Conservation (phyloP, 106 monocot species). For the Platanthera zijinensis region DNA sequence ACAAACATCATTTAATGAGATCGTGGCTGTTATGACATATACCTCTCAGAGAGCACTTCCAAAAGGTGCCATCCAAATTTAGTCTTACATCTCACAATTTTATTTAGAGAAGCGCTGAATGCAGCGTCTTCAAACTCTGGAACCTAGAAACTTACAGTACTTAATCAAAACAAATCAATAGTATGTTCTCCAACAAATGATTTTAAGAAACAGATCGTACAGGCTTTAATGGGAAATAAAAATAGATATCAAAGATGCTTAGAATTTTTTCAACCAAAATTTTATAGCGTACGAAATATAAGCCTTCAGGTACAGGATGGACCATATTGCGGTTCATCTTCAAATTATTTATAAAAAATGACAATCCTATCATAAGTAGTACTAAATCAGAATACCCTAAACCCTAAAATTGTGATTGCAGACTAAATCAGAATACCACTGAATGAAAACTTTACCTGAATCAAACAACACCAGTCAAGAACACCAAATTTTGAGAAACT, state of each 20-base stretch:
- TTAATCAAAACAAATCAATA: not conserved
- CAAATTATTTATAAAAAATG: too few species aligned
- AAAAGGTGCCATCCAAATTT: conserved; percentile 92
- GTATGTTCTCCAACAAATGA: not conserved
- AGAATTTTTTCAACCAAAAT: not conserved
- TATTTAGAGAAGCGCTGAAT: conserved; percentile 84
- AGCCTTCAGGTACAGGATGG: too few species aligned
- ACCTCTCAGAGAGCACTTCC: conserved; percentile 96
- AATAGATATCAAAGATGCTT: not conserved
- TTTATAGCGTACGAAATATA: not conserved
- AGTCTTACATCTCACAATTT: conserved; percentile 91
- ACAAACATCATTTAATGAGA: not conserved
- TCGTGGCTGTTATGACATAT: not conserved
- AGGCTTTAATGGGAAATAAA: not conserved
- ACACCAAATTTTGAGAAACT: too few species aligned
- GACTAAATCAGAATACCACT: too few species aligned
- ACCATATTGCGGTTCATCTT: too few species aligned
- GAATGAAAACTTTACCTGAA: too few species aligned
- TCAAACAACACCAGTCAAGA: too few species aligned
- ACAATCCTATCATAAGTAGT: too few species aligned
- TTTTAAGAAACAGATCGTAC: not conserved
- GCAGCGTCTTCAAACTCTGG: conserved; percentile 93
- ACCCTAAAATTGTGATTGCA: too few species aligned
- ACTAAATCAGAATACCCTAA: too few species aligned
- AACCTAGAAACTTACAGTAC: conserved; percentile 37